Base-by-base conservation (phyloP, 228 moss, liverwort and hornwort species). In the Sphagnum fallax region DNA sequence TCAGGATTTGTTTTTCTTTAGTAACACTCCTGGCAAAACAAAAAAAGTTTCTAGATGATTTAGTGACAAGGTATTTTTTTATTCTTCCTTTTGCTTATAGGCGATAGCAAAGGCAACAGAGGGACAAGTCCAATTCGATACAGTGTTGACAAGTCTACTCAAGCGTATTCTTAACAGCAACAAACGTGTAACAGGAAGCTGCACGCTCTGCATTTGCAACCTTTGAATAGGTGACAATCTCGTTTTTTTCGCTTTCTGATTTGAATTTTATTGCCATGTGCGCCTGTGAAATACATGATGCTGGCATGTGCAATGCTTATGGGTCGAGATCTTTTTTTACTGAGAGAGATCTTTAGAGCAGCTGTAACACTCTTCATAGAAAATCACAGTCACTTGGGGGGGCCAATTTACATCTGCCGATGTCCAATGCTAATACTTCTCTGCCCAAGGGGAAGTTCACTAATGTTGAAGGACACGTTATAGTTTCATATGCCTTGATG, bases 141-240 rank as follows among this genome's bases (percentile, higher is more conserved):
- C 86, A 66, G 91, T 97, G 68, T 87, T 93, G 6, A 91, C 86
- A 32, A 91, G 97, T 63, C 80, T 97, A 71, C 81, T 97, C 8
- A 80, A 83, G 70, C 89, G 91, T 62, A 97, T 97, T 71, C 80
- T 97, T 75, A 93, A 97, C 66, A 82, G 83, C 60, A 91, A 97
- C 74, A 97, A 97, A 75, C 86, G 97, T 75, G 97, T 97, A 55
- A 55, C 93, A 97, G 69, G 97, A 97, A 78, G 97, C 92, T 75
- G 93, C 97, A 59, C 93, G 97, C 81, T 97, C 93, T 73, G 97
- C 97, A 69, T 97, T 93, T 75, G 93, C 91, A 66, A 97, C 97
- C 16, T 81, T 97, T 67, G 97, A 97, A 85, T 93, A 93, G 90
- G 97, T 32, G 32, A 32, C 2, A 2, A 32, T 2, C 32, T 32